Evolutionary conservation across 2,329 filamentous ascomycete genomes (phyloP).

Genomic region (Madurella fahalii): DNA sequence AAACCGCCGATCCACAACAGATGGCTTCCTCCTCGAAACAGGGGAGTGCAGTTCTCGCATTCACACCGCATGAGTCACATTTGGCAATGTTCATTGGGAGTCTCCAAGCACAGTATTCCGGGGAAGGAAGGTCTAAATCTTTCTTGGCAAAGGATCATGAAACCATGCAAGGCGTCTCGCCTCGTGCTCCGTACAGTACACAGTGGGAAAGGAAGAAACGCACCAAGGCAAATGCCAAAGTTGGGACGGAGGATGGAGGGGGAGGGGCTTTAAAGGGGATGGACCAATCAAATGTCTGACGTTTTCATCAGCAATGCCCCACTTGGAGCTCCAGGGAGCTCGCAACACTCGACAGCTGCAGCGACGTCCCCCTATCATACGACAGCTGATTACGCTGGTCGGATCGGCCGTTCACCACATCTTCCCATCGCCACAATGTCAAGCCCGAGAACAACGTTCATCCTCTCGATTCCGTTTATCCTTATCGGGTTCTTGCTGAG

Average conservation of each 20-base stretch:
- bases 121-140: background rate
- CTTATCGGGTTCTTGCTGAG: constrained; percentile 35
- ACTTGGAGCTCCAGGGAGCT: background rate
- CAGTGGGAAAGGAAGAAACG: no score
- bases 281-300: constrained; percentile 1
- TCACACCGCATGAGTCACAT: constrained; percentile 5
- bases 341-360: background rate
- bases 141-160: no score
- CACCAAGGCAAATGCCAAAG: no score
- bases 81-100: background rate
- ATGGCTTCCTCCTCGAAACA: no score
- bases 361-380: constrained; percentile 11
- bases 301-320: constrained; percentile 5
- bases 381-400: constrained; percentile 7
- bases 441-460: constrained; percentile 9
- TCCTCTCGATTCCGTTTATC: constrained; percentile 23
- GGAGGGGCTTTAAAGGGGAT: no score
- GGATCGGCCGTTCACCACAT: background rate
- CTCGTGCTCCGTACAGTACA: no score
- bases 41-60: no score
- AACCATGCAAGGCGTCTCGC: no score
- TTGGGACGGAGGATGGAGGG: no score
- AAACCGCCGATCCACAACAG: no score
- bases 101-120: background rate
- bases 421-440: constrained; percentile 16